Evolutionary conservation across 2,329 filamentous ascomycete species (phyloP).

Genomic region (Fusarium chlamydosporum): DNA sequence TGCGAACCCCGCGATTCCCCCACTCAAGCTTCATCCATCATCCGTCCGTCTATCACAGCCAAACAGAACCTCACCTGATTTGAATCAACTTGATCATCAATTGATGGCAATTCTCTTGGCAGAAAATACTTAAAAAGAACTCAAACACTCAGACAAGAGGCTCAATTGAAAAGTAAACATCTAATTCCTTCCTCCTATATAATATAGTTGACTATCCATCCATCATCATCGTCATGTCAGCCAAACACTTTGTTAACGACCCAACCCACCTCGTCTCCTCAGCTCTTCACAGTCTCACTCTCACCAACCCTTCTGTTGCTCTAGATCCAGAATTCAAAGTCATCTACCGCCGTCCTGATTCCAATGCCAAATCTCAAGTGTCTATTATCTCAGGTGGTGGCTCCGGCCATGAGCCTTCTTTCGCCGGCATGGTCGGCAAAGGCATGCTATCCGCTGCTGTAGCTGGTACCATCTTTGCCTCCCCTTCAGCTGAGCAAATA

Average conservation of each 20-base stretch:
- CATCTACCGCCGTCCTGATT: slow-evolving; percentile 76
- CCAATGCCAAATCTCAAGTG: slow-evolving; percentile 71
- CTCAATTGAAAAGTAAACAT: slow-evolving; percentile 2
- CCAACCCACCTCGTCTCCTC: slow-evolving; percentile 82
- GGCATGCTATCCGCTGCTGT: slow-evolving; percentile 86
- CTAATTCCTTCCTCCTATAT: neutral
- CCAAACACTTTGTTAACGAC: slow-evolving; percentile 92
- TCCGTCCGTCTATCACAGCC: slow-evolving; percentile 13
- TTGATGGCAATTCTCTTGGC: slow-evolving; percentile 11
- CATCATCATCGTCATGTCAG: slow-evolving; percentile 59
- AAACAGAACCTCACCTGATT: slow-evolving; percentile 21
- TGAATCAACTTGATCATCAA: slow-evolving; percentile 9
- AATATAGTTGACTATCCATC: slow-evolving; percentile 15
- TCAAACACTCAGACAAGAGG: neutral
- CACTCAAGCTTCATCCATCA: slow-evolving; percentile 23
- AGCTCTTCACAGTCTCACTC: slow-evolving; percentile 81
- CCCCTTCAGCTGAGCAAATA: slow-evolving; percentile 85
- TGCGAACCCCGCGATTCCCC: slow-evolving; percentile 35
- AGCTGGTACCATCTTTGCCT: slow-evolving; percentile 89
- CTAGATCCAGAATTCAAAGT: slow-evolving; percentile 87
- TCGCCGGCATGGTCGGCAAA: slow-evolving; percentile 85
- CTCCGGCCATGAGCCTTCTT: slow-evolving; percentile 90
- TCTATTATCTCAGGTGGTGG: slow-evolving; percentile 91
- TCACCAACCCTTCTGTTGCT: slow-evolving; percentile 86
- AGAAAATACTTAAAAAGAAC: slow-evolving; percentile 14